These are phyloP conservation scores for Fusarium tuaranense DNA, from an alignment of 2,329 filamentous ascomycete species.

Conservation along the genomic window DNA sequence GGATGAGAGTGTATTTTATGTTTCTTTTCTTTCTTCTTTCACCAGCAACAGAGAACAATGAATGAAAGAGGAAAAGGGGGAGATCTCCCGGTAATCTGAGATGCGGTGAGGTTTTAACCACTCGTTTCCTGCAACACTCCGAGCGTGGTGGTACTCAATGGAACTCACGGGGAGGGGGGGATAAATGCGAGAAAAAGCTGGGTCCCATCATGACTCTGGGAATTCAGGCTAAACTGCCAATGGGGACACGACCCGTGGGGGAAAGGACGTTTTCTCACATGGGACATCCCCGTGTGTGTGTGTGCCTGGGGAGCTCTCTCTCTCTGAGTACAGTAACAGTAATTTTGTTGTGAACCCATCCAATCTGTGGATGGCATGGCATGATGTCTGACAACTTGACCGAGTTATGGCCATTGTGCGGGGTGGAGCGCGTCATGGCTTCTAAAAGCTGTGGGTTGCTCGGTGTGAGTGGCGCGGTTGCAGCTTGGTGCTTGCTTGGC, in stretches of 20 bases:
- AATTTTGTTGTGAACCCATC: neutral
- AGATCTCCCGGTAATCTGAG: conserved; percentile 11
- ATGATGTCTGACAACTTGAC: conserved; percentile 27
- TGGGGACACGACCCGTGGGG: conserved; percentile 27
- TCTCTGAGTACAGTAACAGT: neutral
- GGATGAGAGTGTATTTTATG: conserved; percentile 20
- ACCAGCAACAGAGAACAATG: neutral
- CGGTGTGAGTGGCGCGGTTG: conserved; percentile 41
- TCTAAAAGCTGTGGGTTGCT: conserved; percentile 10
- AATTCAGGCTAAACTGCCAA: conserved; percentile 43
- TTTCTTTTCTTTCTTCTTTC: neutral
- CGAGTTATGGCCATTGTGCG: conserved; percentile 28
- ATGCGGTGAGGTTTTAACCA: conserved; percentile 32
- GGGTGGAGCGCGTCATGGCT: conserved; percentile 33
- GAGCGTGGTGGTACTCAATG: neutral
- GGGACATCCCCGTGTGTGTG: neutral
- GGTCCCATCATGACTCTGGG: conserved; percentile 40
- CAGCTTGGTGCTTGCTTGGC: conserved; percentile 6
- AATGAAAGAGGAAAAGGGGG: conserved; percentile 5
- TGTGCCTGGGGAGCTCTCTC: neutral
- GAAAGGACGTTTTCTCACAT: neutral
- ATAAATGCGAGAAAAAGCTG: conserved; percentile 39
- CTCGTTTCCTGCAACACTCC: conserved; percentile 18
- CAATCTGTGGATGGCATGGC: neutral
- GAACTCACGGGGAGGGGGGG: conserved; percentile 1